These are phyloP conservation scores for Zizania palustris DNA, from an alignment of 202 grass and related monocot species.

Conservation along the genomic window DNA sequence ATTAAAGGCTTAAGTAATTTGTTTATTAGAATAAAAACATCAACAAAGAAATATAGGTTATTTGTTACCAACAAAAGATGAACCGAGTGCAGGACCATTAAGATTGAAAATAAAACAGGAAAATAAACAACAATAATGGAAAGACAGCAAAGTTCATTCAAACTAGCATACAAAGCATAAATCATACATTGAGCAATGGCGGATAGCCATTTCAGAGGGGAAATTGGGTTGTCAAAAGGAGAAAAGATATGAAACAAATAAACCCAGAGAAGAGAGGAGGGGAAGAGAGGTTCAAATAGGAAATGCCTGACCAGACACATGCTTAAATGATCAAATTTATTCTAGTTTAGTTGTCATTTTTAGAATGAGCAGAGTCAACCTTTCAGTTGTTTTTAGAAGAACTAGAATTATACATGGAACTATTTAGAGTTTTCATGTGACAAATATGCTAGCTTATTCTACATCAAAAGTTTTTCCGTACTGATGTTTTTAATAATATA, in stretches of 20 bases:
- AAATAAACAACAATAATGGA: neutral
- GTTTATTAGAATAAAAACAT: slow-evolving; percentile 17
- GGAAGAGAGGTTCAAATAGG: neutral
- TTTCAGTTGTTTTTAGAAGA: neutral
- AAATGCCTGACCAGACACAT: neutral
- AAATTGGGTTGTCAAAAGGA: neutral
- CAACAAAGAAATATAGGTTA: slow-evolving; percentile 26
- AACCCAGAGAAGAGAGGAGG: neutral
- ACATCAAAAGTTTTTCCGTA: neutral
- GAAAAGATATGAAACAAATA: neutral
- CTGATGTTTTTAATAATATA: neutral
- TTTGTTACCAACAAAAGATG: slow-evolving; percentile 2
- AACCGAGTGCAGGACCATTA: neutral
- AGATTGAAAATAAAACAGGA: slow-evolving; percentile 6
- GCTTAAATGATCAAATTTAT: neutral
- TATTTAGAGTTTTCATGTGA: neutral
- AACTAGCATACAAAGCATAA: neutral
- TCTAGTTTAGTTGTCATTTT: neutral
- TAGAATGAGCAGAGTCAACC: neutral
- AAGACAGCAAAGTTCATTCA: slow-evolving; percentile 11
- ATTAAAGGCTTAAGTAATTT: slow-evolving; percentile 1
- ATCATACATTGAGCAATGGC: slow-evolving; percentile 1
- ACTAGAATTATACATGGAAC: neutral
- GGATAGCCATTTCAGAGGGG: neutral
- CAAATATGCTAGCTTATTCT: neutral